Percentiles rank a stretch among this genome's conserved stretches.
These are phyloP conservation scores for Knoxia roxburghii DNA, from an alignment of 257 asterid species.

Conservation along the genomic window DNA sequence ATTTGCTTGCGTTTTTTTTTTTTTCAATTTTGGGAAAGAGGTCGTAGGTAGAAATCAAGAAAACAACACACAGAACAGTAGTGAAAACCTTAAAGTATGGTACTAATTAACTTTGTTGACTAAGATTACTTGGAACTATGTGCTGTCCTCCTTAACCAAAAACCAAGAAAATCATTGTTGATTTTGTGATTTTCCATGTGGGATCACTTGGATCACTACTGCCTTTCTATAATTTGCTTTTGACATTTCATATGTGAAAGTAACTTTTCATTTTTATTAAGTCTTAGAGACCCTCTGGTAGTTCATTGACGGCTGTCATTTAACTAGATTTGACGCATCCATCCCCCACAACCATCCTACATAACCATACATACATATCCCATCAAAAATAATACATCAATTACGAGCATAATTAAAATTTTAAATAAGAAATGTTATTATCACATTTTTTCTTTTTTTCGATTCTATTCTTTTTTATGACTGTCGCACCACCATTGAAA, in stretches of 20 bases:
- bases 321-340: slow-evolving; percentile 9
- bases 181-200: slow-evolving; percentile 2
- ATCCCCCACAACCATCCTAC: too few relatives aligned
- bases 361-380: too few relatives aligned
- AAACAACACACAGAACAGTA: slow-evolving; percentile 1
- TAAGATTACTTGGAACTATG: slow-evolving; percentile 13
- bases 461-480: too few relatives aligned
- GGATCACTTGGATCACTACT: background rate
- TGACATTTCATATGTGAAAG: background rate
- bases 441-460: too few relatives aligned
- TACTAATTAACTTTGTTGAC: slow-evolving; percentile 12
- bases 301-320: background rate
- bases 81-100: slow-evolving; percentile 8
- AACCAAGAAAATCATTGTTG: slow-evolving; percentile 17
- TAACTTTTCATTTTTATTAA: background rate
- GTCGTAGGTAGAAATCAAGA: background rate
- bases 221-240: background rate
- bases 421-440: too few relatives aligned
- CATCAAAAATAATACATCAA: too few relatives aligned
- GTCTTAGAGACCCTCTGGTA: background rate
- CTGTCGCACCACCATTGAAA: too few relatives aligned
- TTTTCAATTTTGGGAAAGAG: background rate
- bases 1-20: background rate
- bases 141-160: background rate
- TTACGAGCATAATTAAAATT: too few relatives aligned